Conservation (phyloP, 148 eudicot species). For the Amaranthus palmeri region DNA sequence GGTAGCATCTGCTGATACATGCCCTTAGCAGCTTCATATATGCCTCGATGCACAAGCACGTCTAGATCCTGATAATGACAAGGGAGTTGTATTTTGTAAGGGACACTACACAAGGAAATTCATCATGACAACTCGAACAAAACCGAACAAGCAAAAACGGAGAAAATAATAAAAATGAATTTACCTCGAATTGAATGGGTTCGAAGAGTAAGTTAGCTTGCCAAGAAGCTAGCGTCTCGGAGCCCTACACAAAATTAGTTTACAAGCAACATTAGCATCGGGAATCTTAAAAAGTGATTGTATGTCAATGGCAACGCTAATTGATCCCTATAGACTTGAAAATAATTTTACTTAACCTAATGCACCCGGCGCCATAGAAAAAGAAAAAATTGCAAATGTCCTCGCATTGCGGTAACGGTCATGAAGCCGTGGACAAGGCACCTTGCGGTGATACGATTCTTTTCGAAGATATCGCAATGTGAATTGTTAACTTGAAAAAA, state of each 20-base stretch:
- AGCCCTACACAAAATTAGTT: constrained; percentile 45
- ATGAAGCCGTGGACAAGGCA: too few relatives aligned
- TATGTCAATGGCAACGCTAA: not conserved
- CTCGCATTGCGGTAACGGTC: too few relatives aligned
- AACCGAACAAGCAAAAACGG: not conserved
- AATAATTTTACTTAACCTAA: too few relatives aligned
- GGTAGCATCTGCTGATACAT: constrained; percentile 89
- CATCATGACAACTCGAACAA: not conserved
- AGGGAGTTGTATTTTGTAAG: not conserved
- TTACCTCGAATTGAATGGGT: constrained; percentile 88
- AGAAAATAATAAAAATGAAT: not conserved
- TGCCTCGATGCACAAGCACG: constrained; percentile 91
- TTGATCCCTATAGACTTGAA: not conserved
- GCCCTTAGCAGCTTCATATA: constrained; percentile 98
- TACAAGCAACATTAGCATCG: not conserved
- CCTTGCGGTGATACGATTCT: too few relatives aligned
- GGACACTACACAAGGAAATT: not conserved
- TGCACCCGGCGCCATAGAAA: too few relatives aligned
- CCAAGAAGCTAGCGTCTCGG: constrained; percentile 93
- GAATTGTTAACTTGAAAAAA: too few relatives aligned
- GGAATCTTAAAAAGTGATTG: not conserved
- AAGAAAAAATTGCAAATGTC: too few relatives aligned
- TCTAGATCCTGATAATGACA: constrained; percentile 52
- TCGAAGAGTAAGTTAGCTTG: constrained; percentile 95
- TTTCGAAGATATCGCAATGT: too few relatives aligned